Conservation (phyloP, 2,329 filamentous ascomycete genomes). For the Boeremia exigua region DNA sequence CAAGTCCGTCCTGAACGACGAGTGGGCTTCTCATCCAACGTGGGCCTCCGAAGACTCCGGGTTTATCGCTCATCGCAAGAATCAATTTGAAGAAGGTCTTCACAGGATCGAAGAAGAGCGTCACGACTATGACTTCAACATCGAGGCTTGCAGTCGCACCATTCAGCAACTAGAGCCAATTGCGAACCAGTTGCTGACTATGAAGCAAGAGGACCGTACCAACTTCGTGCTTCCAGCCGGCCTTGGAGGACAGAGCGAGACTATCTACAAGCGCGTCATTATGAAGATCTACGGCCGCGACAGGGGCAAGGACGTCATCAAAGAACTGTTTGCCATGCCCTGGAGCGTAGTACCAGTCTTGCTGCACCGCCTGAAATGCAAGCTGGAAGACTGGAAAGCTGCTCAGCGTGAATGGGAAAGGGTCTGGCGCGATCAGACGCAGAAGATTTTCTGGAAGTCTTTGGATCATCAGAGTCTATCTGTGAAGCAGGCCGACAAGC, state of each 20-base stretch:
- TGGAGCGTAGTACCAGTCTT: slow-evolving; percentile 89
- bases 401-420: slow-evolving; percentile 98
- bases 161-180: slow-evolving; percentile 96
- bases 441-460: slow-evolving; percentile 93
- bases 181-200: slow-evolving; percentile 84
- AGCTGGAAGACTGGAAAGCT: slow-evolving; percentile 97
- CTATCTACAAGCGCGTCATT: slow-evolving; percentile 94
- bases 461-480: slow-evolving; percentile 95
- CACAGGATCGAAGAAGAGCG: slow-evolving; percentile 97
- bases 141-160: slow-evolving; percentile 91
- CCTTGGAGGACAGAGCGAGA: slow-evolving; percentile 90
- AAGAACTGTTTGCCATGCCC: slow-evolving; percentile 83
- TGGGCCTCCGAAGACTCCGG: slow-evolving; percentile 99
- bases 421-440: slow-evolving; percentile 95
- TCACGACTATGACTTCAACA: slow-evolving; percentile 98
- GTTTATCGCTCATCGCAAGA: slow-evolving; percentile 97
- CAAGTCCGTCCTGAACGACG: slow-evolving; percentile 90
- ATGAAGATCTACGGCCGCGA: slow-evolving; percentile 96
- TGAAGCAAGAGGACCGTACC: slow-evolving; percentile 73
- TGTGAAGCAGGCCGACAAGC: slow-evolving; percentile 88
- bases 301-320: slow-evolving; percentile 81
- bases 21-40: slow-evolving; percentile 98
- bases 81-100: slow-evolving; percentile 89
- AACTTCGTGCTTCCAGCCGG: slow-evolving; percentile 81
- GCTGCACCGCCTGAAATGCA: slow-evolving; percentile 88